Conservation (phyloP, 2,329 filamentous ascomycete species). For the Aureobasidium melanogenum region DNA sequence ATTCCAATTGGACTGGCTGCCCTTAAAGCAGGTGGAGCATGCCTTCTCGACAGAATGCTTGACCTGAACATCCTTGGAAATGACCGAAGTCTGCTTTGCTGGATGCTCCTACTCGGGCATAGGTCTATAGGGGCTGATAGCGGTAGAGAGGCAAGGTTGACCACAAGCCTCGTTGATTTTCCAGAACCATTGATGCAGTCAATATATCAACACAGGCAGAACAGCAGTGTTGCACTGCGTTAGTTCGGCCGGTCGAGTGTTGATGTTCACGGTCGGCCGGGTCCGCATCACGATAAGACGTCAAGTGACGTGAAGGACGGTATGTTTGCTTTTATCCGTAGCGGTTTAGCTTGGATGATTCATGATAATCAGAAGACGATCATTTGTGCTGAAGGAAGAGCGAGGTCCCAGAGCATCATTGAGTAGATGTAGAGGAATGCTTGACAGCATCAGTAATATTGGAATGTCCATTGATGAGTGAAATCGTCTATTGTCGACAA, state of each 20-base stretch:
- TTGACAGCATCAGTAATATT: background rate
- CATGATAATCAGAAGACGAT: background rate
- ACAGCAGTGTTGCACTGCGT: background rate
- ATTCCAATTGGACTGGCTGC: background rate
- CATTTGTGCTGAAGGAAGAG: background rate
- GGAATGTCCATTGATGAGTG: background rate
- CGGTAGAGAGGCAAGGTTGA: background rate
- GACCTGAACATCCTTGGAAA: background rate
- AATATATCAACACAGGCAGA: background rate
- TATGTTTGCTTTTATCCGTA: constrained; percentile 6
- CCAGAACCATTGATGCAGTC: background rate
- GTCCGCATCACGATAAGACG: background rate
- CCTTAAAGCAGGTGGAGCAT: background rate
- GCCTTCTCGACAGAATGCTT: background rate
- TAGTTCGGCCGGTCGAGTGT: no score
- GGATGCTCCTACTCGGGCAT: background rate
- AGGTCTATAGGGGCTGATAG: no score
- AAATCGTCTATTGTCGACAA: background rate
- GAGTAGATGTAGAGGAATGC: background rate
- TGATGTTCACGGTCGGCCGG: background rate
- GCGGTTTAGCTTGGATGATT: constrained; percentile 1
- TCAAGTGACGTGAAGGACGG: constrained; percentile 5
- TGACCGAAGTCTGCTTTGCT: background rate
- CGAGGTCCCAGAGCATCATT: background rate
- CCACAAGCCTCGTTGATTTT: background rate